A percentile compares a stretch with the other conserved stretches of the same genome.
These are phyloP conservation scores for Mycosphaerella arachidis DNA, from an alignment of 2,329 filamentous ascomycete species.

Conservation along the genomic window DNA sequence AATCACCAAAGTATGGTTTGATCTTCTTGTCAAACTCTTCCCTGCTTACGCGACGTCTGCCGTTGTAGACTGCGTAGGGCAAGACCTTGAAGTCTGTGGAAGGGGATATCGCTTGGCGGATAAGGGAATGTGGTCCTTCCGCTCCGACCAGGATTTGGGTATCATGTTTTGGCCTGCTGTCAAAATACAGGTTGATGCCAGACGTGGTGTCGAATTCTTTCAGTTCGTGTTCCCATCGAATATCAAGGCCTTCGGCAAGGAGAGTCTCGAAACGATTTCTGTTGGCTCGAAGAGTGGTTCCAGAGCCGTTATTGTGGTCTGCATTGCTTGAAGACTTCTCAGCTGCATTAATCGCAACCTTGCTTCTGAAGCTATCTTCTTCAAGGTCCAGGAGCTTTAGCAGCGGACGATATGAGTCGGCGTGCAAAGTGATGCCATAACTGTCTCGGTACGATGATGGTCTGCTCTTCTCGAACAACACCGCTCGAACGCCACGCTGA, in stretches of 20 bases:
- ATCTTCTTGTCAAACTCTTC: slow-evolving; percentile 13
- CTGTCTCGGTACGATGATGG: slow-evolving; percentile 26
- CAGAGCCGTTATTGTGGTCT: slow-evolving; percentile 1
- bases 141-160: slow-evolving; percentile 31
- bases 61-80: slow-evolving; percentile 38
- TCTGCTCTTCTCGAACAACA: slow-evolving; percentile 35
- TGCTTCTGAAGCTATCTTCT: slow-evolving; percentile 29
- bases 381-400: slow-evolving; percentile 32
- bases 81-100: slow-evolving; percentile 29
- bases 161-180: slow-evolving; percentile 3
- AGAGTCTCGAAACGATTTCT: slow-evolving; percentile 34
- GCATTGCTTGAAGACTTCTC: slow-evolving; percentile 27
- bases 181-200: slow-evolving; percentile 5
- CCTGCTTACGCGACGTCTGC: slow-evolving; percentile 24
- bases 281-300: slow-evolving; percentile 34
- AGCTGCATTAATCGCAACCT: slow-evolving; percentile 32
- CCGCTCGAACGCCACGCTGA: slow-evolving; percentile 29
- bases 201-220: neutral
- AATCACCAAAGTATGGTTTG: slow-evolving; percentile 15
- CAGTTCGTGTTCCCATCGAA: slow-evolving; percentile 32
- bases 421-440: slow-evolving; percentile 40
- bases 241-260: slow-evolving; percentile 35
- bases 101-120: slow-evolving; percentile 29
- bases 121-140: slow-evolving; percentile 38
- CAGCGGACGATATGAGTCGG: slow-evolving; percentile 31